Evolutionary conservation across 139 green algal species (phyloP).

Genomic region (Chlamydomonas sp.): DNA sequence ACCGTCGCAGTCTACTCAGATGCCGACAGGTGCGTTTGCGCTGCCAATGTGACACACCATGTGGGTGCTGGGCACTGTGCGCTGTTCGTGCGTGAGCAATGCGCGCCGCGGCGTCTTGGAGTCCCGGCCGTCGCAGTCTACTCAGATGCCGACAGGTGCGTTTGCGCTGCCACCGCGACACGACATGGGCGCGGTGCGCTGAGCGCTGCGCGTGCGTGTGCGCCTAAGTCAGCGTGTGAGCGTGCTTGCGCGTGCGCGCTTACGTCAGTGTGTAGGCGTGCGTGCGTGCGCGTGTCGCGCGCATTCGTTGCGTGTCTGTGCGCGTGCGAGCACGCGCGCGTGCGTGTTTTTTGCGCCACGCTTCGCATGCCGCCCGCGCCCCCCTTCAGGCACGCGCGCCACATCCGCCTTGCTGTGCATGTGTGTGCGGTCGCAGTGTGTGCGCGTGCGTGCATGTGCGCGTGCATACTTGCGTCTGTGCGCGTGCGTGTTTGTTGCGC

Average conservation of each 20-base stretch:
- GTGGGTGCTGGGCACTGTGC: too few species aligned
- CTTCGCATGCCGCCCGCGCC: too few species aligned
- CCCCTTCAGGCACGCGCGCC: neutral
- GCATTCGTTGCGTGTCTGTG: too few species aligned
- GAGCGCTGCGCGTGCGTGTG: too few species aligned
- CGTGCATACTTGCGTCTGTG: too few species aligned
- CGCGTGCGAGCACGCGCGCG: too few species aligned
- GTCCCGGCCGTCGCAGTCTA: slow-evolving; percentile 78
- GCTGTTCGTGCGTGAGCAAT: too few species aligned
- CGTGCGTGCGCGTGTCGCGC: too few species aligned
- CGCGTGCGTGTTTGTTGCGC: too few species aligned
- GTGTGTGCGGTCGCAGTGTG: neutral
- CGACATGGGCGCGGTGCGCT: neutral
- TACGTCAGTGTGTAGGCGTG: too few species aligned
- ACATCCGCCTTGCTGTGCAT: neutral
- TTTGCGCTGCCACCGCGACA: neutral
- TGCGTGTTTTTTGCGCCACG: too few species aligned
- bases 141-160: slow-evolving; percentile 54
- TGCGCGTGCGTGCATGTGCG: too few species aligned
- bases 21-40: slow-evolving; percentile 39
- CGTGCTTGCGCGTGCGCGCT: slow-evolving; percentile 7
- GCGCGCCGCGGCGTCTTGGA: slow-evolving; percentile 53
- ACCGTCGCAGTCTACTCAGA: slow-evolving; percentile 79
- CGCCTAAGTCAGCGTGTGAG: neutral
- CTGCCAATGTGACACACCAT: neutral